A percentile compares a stretch with the other conserved stretches of the same genome.
These are phyloP conservation scores for Mycena vulgaris DNA, from an alignment of 768 basidiomycete species.

Conservation along the genomic window DNA sequence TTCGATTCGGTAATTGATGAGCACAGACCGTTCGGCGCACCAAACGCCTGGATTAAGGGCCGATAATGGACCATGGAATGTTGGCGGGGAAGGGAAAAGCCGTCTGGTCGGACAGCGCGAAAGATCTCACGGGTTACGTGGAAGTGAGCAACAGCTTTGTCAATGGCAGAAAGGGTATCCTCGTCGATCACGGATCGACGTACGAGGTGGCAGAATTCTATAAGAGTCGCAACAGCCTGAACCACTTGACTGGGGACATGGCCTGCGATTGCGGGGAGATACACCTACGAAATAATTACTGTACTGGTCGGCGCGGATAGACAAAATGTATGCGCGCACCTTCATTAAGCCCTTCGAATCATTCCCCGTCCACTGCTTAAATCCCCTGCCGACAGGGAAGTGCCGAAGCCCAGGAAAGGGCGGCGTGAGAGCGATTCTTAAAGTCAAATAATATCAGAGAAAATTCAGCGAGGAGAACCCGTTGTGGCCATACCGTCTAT, in stretches of 20 bases:
- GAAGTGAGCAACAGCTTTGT: constrained; percentile 17
- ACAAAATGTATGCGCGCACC: background rate
- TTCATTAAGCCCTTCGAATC: background rate
- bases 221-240: constrained; percentile 8
- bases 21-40: constrained; percentile 39
- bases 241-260: constrained; percentile 13
- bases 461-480: background rate
- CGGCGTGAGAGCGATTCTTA: constrained; percentile 40
- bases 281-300: constrained; percentile 9
- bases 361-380: constrained; percentile 43
- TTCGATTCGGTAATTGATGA: constrained; percentile 25
- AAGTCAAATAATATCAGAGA: background rate
- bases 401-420: constrained; percentile 38
- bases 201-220: constrained; percentile 30
- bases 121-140: constrained; percentile 35
- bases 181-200: constrained; percentile 13
- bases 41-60: constrained; percentile 36
- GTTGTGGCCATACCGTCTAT: constrained; percentile 44
- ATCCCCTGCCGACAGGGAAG: constrained; percentile 38
- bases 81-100: constrained; percentile 44
- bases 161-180: constrained; percentile 13
- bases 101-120: constrained; percentile 20
- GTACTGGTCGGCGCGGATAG: too few relatives aligned
- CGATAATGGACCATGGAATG: constrained; percentile 45
- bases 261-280: constrained; percentile 29